phyloP scores from a whole-genome alignment of 768 basidiomycete species.

The Tylopilus rubrobrunneus region DNA sequence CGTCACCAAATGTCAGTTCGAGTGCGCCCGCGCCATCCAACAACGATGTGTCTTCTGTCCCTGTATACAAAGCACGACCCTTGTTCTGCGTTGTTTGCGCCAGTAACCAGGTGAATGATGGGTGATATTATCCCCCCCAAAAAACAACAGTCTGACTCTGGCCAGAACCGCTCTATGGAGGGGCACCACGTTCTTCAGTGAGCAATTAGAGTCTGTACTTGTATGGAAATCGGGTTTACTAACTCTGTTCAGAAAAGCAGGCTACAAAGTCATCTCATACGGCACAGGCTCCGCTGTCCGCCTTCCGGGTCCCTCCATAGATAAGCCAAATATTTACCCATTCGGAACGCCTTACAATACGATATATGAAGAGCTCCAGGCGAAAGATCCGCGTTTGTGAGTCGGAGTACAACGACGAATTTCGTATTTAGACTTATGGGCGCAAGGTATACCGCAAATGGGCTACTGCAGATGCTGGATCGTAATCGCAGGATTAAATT shows the following conservation, averaged over 20 bases:
- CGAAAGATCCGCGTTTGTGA: constrained; percentile 82
- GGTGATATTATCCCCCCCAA: not conserved
- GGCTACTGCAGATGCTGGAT: constrained; percentile 93
- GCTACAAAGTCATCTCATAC: constrained; percentile 86
- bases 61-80: constrained; percentile 61
- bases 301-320: constrained; percentile 91
- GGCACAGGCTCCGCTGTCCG: constrained; percentile 98
- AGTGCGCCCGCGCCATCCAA: not conserved
- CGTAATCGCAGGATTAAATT: constrained; percentile 87
- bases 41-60: constrained; percentile 8
- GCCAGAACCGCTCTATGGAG: constrained; percentile 96
- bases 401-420: constrained; percentile 27
- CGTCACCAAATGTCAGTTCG: constrained; percentile 8
- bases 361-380: constrained; percentile 86
- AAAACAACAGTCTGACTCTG: constrained; percentile 12
- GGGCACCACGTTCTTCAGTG: constrained; percentile 88
- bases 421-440: constrained; percentile 12
- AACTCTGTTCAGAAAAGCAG: constrained; percentile 69
- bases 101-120: constrained; percentile 79
- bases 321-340: constrained; percentile 94
- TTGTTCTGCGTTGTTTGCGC: constrained; percentile 98
- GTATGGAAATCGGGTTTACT: not conserved
- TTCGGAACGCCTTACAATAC: constrained; percentile 97
- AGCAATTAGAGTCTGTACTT: constrained; percentile 40
- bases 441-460: constrained; percentile 86